Evolutionary conservation across 2,329 filamentous ascomycete species (phyloP).

Genomic region (Epichloe sp.): DNA sequence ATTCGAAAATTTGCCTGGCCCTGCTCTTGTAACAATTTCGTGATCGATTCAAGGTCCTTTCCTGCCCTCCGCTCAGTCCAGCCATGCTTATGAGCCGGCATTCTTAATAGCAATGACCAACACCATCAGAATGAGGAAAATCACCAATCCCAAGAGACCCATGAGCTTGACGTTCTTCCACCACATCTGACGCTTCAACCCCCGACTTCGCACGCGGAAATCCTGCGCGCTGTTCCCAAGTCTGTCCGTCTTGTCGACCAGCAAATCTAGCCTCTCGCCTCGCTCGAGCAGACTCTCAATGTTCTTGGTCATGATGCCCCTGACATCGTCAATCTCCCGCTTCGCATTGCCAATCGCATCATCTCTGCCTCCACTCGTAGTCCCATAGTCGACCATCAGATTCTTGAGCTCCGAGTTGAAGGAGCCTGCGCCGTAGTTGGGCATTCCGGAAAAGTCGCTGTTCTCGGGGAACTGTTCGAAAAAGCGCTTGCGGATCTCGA

Average conservation of each 20-base stretch:
- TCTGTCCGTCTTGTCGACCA: conserved; percentile 94
- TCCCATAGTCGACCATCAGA: conserved; percentile 75
- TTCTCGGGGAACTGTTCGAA: conserved; percentile 51
- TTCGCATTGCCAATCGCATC: conserved; percentile 77
- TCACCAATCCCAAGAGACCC: conserved; percentile 59
- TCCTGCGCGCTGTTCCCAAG: conserved; percentile 80
- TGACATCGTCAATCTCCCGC: conserved; percentile 81
- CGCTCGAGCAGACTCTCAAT: conserved; percentile 82
- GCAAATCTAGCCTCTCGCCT: conserved; percentile 81
- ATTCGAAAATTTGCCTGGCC: not conserved
- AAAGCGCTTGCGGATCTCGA: conserved; percentile 84
- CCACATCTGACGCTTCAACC: conserved; percentile 91
- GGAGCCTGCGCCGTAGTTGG: conserved; percentile 76
- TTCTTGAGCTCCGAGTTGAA: conserved; percentile 71
- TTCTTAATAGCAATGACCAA: conserved; percentile 42
- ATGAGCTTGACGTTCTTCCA: conserved; percentile 99
- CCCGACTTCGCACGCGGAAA: conserved; percentile 76
- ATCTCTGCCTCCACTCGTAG: conserved; percentile 58
- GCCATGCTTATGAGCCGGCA: conserved; percentile 6
- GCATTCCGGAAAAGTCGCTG: conserved; percentile 64
- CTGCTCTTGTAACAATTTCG: not conserved
- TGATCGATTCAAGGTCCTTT: not conserved
- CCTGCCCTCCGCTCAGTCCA: not conserved
- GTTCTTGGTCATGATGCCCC: conserved; percentile 90
- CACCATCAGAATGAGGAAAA: conserved; percentile 44